Evolutionary conservation across 1,139 yeast genomes (phyloP).

Genomic region (Suzukiozyma palmioleophila): DNA sequence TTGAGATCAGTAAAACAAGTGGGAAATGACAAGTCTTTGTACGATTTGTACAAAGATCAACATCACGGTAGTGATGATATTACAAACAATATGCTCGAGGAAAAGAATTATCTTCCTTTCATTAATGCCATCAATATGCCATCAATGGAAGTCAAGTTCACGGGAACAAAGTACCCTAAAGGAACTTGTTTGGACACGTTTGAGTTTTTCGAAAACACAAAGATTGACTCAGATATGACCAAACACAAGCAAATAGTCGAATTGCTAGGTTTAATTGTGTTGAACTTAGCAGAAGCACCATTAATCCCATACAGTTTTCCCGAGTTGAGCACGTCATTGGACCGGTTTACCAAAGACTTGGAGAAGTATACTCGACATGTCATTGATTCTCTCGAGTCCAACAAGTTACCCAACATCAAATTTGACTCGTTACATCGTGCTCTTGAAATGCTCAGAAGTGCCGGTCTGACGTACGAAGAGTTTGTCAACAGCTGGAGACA

Average conservation of each 20-base stretch:
- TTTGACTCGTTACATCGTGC: constrained; percentile 24
- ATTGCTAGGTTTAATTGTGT: constrained; percentile 46
- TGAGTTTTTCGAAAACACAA: constrained; percentile 42
- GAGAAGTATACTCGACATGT: constrained; percentile 15
- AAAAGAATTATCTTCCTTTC: constrained; percentile 70
- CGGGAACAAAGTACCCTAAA: constrained; percentile 45
- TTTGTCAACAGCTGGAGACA: constrained; percentile 58
- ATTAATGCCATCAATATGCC: constrained; percentile 66
- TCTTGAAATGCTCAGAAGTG: constrained; percentile 18
- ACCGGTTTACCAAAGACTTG: constrained; percentile 45
- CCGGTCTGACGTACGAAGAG: constrained; percentile 25
- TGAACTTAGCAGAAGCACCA: constrained; percentile 68
- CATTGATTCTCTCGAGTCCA: constrained; percentile 7
- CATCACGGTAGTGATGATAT: constrained; percentile 23
- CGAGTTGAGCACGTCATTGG: constrained; percentile 44
- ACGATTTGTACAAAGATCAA: constrained; percentile 25
- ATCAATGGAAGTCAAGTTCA: constrained; percentile 54
- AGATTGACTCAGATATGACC: constrained; percentile 53
- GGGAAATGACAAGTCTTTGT: constrained; percentile 14
- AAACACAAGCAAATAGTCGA: constrained; percentile 58
- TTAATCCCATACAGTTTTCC: constrained; percentile 65
- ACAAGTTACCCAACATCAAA: constrained; percentile 23
- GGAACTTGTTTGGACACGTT: constrained; percentile 67
- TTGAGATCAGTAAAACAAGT: constrained; percentile 28
- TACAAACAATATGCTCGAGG: constrained; percentile 42